Base-by-base conservation (phyloP, 2,329 filamentous ascomycete species). In the Periconia macrospinosa region DNA sequence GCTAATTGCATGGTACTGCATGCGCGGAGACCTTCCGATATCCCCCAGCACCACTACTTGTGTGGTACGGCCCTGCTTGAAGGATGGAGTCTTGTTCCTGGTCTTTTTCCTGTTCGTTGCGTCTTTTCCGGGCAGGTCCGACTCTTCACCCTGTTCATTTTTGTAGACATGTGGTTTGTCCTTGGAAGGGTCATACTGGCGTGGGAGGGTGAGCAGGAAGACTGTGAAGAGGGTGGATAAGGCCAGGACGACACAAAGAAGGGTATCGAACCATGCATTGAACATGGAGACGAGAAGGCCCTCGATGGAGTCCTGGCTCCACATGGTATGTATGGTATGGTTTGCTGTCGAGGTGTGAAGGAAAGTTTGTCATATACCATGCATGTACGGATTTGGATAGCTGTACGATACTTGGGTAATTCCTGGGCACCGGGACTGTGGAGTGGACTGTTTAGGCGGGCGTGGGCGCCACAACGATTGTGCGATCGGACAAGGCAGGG, bases 1-100 rank as follows among this genome's bases (percentile, higher is more conserved):
- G 71, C 93, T 97, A 62, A 96, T 79, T 18, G 93, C 93, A 82
- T 99, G 94, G 67, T 99, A 97, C 70, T 97, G 92, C 93, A 99
- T 99, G 52, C 94, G 91, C 47, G 94, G 94, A 71, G 93, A 97
- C 44, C 92, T 86, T 40, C 94, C 94, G 71, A 99, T 92, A 69
- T 99, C 94, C 43, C 94, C 94, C 27, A 99, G 83, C 17, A 99
- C 94, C 15, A 99, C 82, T 49, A 99, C 85, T 74, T 96, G 91
- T 42, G 93, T 83, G 0, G 80, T 82, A 35, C 78, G 75, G 53
- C 81, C 75, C 37, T 66, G 61, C 47, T 69, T 72, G 49, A 57
- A 67, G 27, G 50, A 43, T 18, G 53, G n/a, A 2, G 59, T 56
- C 14, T 63, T 55, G 42, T 61, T 65, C 43, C 27, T 37, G 33